Base-by-base conservation (phyloP, 148 eudicot species). In the Rhododendron griersonianum region DNA sequence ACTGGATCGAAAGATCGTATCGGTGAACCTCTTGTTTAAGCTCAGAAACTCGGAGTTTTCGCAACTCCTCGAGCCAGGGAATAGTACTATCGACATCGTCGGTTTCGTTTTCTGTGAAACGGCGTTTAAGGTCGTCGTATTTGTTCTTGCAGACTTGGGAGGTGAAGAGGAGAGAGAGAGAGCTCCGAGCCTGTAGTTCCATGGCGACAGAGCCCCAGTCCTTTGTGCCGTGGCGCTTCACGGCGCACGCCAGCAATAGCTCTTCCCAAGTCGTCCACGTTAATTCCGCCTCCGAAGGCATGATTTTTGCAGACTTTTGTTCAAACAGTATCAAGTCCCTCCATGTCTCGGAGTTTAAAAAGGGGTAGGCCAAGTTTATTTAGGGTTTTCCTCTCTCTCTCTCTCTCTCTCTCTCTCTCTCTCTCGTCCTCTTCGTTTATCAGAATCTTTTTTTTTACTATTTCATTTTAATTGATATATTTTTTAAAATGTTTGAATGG, bases 1-100 rank as follows among this genome's bases (percentile, higher is more conserved):
- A 90, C 92, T 88, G 88, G 92, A 90, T 90, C 88, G 87, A 87
- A 41, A 88, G 89, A 89, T 89, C 90, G 90, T 87, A 85, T 33
- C 92, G 90, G 15, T 88, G 85, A 41, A 90, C 88, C 74, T 88
- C 89, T 35, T 86, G 87, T 80, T 85, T 86, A 11, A 90, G 92
- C 78, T 90, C 92, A 30, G 85, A 86, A 3, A 90, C 89, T 7
- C 92, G 82, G 48, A 88, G 86, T 47, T 85, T 88, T 53, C 89
- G 53, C 79, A 90, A 83, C 84, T 90, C 90, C 84, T 90, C 92
- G 21, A 83, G 45, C 85, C 85, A 83, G 8, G 85, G 85, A 28
- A 83, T 83, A 69, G 44, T 45, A 90, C 63, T 76, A 6, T 3
- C 78, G 59, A 45, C 78, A 19, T n/a, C 78, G 59, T 16, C 77